These are phyloP conservation scores for Trichoderma atroviride DNA, from an alignment of 2,329 filamentous ascomycete genomes.

Conservation along the genomic window DNA sequence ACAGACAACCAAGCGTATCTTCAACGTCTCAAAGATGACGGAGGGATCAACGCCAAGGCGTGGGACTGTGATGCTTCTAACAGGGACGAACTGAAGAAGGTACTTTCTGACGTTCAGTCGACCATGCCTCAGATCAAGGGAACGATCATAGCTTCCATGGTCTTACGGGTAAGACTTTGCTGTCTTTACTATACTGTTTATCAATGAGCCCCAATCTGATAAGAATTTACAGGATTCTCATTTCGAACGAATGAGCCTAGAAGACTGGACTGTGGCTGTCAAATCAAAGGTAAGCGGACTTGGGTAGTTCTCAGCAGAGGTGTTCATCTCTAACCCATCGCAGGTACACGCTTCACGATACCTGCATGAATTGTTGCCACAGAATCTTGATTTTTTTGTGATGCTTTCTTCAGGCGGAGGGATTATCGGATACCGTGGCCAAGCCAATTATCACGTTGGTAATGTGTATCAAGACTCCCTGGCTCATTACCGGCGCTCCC, in stretches of 20 bases:
- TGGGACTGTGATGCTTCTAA: neutral
- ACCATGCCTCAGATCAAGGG: too few relatives aligned
- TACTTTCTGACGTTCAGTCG: neutral
- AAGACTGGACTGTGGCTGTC: neutral
- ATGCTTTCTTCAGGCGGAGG: constrained; percentile 41
- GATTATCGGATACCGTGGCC: constrained; percentile 40
- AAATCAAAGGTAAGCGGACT: neutral
- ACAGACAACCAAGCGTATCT: too few relatives aligned
- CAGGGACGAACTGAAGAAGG: neutral
- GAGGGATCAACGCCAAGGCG: neutral
- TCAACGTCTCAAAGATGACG: too few relatives aligned
- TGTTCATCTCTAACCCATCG: neutral
- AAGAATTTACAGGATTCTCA: neutral
- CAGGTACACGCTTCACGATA: neutral
- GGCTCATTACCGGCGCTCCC: constrained; percentile 16
- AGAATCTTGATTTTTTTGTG: constrained; percentile 44
- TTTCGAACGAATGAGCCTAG: neutral
- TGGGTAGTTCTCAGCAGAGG: neutral
- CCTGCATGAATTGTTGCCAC: neutral
- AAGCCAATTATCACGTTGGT: constrained; percentile 46
- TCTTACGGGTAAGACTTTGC: too few relatives aligned
- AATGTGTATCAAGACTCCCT: constrained; percentile 39
- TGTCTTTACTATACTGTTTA: too few relatives aligned
- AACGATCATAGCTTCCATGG: too few relatives aligned
- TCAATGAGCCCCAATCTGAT: neutral